A percentile compares a stretch with the other conserved stretches of the same genome.
These are phyloP conservation scores for Penicillium glabrum DNA, from an alignment of 2,329 filamentous ascomycete genomes.

Conservation along the genomic window DNA sequence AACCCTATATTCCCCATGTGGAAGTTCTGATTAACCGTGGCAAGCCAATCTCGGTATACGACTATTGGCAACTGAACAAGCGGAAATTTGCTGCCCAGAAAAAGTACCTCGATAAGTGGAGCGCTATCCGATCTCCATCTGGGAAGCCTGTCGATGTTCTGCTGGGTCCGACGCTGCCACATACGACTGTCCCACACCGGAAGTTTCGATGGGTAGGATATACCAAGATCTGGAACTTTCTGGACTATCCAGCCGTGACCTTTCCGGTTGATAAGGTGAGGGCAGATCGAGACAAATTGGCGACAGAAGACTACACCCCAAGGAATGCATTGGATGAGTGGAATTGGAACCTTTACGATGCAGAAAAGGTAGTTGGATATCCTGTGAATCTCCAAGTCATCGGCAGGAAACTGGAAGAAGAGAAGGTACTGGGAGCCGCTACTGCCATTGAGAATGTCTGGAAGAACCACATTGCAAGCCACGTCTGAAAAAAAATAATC, in stretches of 20 bases:
- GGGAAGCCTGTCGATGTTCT: slow-evolving; percentile 56
- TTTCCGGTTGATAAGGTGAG: slow-evolving; percentile 55
- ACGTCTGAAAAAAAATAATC: background rate
- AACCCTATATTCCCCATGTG: slow-evolving; percentile 61
- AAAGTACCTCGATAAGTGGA: slow-evolving; percentile 61
- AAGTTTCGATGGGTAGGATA: slow-evolving; percentile 55
- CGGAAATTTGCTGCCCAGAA: slow-evolving; percentile 56
- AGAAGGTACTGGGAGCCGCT: slow-evolving; percentile 53
- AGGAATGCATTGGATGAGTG: slow-evolving; percentile 54
- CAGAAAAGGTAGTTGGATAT: slow-evolving; percentile 42
- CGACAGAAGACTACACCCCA: slow-evolving; percentile 42
- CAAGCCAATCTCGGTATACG: slow-evolving; percentile 58
- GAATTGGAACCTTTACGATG: slow-evolving; percentile 52
- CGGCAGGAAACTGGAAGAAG: slow-evolving; percentile 54
- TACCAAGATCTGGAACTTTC: slow-evolving; percentile 62
- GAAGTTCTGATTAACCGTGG: slow-evolving; percentile 56
- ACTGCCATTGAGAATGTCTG: slow-evolving; percentile 28
- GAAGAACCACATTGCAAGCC: slow-evolving; percentile 6
- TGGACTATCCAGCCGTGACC: slow-evolving; percentile 61
- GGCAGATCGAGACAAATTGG: slow-evolving; percentile 40
- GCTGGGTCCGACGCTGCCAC: slow-evolving; percentile 61
- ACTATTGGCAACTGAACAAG: slow-evolving; percentile 68
- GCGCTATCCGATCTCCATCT: slow-evolving; percentile 44
- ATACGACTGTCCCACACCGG: slow-evolving; percentile 52
- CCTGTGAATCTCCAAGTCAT: slow-evolving; percentile 57